These are phyloP conservation scores for Penicillium mononematosum DNA, from an alignment of 495 filamentous ascomycete species.

Conservation along the genomic window DNA sequence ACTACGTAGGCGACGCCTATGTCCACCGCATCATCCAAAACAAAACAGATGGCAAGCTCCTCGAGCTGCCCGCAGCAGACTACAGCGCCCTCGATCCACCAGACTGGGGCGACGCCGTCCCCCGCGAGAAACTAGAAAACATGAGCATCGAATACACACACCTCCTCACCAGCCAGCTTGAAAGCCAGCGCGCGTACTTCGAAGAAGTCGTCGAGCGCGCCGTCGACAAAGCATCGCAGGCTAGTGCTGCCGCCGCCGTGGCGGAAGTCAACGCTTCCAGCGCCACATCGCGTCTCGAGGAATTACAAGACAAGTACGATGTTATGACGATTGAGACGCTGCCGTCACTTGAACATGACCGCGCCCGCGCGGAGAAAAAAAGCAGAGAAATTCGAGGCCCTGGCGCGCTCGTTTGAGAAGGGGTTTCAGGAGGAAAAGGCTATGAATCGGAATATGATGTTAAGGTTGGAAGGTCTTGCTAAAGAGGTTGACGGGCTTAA, in stretches of 20 bases:
- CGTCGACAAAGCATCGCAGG: conserved; percentile 83
- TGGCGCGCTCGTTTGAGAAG: conserved; percentile 74
- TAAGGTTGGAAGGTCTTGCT: conserved; percentile 67
- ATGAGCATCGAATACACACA: conserved; percentile 94
- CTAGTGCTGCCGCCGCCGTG: conserved; percentile 61
- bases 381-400: conserved; percentile 66
- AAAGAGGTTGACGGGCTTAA: conserved; percentile 55
- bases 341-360: conserved; percentile 65
- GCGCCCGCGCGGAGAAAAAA: conserved; percentile 62
- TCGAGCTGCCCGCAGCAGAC: conserved; percentile 68
- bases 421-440: conserved; percentile 85
- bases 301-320: conserved; percentile 55
- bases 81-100: conserved; percentile 45
- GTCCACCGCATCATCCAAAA: conserved; percentile 93
- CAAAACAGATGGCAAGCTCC: conserved; percentile 82
- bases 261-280: conserved; percentile 55
- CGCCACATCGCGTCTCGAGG: conserved; percentile 50
- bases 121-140: conserved; percentile 85
- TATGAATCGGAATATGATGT: conserved; percentile 74
- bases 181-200: conserved; percentile 89
- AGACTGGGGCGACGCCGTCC: conserved; percentile 67
- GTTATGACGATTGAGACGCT: conserved; percentile 58
- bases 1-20: conserved; percentile 92
- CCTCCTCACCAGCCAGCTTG: conserved; percentile 85
- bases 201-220: conserved; percentile 90